Percentiles rank a stretch among this genome's conserved stretches.
These are phyloP conservation scores for Trichoderma atrobrunneum DNA, from an alignment of 2,329 filamentous ascomycete genomes.

Conservation along the genomic window DNA sequence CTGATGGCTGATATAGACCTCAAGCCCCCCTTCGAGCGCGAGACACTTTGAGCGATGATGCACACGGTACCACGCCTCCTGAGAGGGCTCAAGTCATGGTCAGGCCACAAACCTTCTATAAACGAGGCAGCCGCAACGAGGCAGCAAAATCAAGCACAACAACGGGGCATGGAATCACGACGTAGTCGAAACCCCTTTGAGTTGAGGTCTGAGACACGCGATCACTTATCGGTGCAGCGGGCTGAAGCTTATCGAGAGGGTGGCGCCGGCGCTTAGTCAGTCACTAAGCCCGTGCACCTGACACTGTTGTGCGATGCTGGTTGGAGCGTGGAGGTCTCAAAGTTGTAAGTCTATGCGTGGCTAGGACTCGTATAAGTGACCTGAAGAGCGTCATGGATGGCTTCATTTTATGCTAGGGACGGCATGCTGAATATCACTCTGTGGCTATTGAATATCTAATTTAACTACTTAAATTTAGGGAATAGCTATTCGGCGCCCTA, in stretches of 20 bases:
- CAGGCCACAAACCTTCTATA: not conserved
- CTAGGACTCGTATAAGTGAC: not conserved
- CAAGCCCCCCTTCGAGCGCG: conserved; percentile 7
- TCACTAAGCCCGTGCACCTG: not conserved
- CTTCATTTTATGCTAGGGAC: not conserved
- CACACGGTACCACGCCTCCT: conserved; percentile 12
- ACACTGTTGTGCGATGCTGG: not conserved
- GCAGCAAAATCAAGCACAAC: not conserved
- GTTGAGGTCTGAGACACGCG: conserved; percentile 23
- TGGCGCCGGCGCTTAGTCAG: conserved; percentile 7
- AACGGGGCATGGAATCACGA: conserved; percentile 17
- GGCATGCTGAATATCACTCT: not conserved
- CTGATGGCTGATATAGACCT: conserved; percentile 8
- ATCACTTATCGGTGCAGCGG: conserved; percentile 20
- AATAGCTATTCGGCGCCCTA: not conserved
- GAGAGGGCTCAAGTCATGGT: conserved; percentile 20
- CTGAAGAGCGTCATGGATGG: not conserved
- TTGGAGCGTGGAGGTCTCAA: not conserved
- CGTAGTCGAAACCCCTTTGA: not conserved
- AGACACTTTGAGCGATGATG: conserved; percentile 16
- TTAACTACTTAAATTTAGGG: not conserved
- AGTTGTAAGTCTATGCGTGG: not conserved
- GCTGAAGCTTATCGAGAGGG: conserved; percentile 19
- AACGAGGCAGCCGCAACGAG: not conserved
- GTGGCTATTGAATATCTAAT: not conserved